A percentile compares a stretch with the other conserved stretches of the same genome.
Evolutionary conservation across 257 asterid genomes (phyloP).

Genomic region (Solanum chiquidenum): DNA sequence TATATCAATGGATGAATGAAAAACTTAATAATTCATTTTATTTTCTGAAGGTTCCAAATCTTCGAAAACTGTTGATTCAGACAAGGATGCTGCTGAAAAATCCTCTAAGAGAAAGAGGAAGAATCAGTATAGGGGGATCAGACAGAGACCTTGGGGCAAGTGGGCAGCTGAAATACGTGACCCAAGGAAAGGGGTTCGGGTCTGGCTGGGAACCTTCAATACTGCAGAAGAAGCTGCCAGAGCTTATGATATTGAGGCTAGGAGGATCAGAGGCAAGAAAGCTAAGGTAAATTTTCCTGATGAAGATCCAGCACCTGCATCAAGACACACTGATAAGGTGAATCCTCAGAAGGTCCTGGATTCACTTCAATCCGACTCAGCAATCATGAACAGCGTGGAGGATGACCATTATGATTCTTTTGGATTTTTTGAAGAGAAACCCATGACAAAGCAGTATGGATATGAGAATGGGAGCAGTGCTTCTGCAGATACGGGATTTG

Average conservation of each 20-base stretch:
- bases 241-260: conserved; percentile 89
- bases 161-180: conserved; percentile 99
- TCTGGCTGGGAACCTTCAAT: conserved; percentile 97
- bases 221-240: conserved; percentile 99
- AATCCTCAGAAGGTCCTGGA: conserved; percentile 14
- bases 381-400: neutral
- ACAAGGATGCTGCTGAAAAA: conserved; percentile 54
- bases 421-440: conserved; percentile 52
- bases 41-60: conserved; percentile 22
- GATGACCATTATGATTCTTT: conserved; percentile 26
- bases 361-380: neutral
- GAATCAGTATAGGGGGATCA: conserved; percentile 90
- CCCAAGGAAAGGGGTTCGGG: conserved; percentile 91
- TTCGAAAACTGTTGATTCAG: conserved; percentile 24
- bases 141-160: conserved; percentile 99
- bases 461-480: conserved; percentile 17
- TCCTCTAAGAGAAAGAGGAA: conserved; percentile 83
- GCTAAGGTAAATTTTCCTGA: conserved; percentile 93
- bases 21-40: neutral
- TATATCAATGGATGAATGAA: neutral
- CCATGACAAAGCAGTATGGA: conserved; percentile 33
- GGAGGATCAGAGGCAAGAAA: conserved; percentile 86
- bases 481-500: conserved; percentile 21
- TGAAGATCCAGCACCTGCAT: conserved; percentile 31
- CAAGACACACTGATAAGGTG: conserved; percentile 25